These are phyloP conservation scores for Lentinula edodes DNA, from an alignment of 768 basidiomycete genomes.

Conservation along the genomic window DNA sequence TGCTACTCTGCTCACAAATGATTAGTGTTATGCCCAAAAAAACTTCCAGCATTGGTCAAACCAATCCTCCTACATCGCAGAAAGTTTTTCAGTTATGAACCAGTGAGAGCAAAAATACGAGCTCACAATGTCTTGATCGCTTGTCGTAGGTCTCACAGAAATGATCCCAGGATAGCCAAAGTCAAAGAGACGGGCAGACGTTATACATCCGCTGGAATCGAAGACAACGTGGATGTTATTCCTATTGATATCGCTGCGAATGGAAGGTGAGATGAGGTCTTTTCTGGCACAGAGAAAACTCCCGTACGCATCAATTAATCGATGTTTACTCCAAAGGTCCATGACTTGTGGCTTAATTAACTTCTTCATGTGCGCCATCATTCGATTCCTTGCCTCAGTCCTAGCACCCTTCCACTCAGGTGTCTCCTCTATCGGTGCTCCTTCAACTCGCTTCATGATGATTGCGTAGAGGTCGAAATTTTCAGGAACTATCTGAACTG, in stretches of 20 bases:
- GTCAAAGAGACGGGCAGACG: too few relatives aligned
- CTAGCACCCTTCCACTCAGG: not conserved
- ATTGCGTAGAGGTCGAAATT: not conserved
- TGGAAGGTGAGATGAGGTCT: not conserved
- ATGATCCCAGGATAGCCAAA: too few relatives aligned
- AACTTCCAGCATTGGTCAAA: too few relatives aligned
- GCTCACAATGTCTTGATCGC: too few relatives aligned
- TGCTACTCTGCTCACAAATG: too few relatives aligned
- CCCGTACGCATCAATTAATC: not conserved
- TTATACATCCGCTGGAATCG: too few relatives aligned
- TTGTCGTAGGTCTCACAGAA: too few relatives aligned
- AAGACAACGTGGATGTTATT: not conserved
- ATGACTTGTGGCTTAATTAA: not conserved
- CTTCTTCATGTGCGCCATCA: not conserved
- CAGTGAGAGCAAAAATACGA: too few relatives aligned
- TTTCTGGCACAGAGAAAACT: not conserved
- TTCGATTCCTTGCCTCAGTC: not conserved
- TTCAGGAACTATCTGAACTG: not conserved
- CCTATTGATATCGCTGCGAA: not conserved
- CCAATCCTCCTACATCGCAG: too few relatives aligned
- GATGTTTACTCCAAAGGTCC: not conserved
- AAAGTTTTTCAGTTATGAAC: too few relatives aligned
- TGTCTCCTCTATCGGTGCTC: not conserved
- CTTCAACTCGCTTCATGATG: not conserved
- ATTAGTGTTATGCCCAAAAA: too few relatives aligned